A percentile compares a stretch with the other conserved stretches of the same genome.
Conservation (phyloP, 2,329 filamentous ascomycete genomes). For the Aspergillus fijiensis region DNA sequence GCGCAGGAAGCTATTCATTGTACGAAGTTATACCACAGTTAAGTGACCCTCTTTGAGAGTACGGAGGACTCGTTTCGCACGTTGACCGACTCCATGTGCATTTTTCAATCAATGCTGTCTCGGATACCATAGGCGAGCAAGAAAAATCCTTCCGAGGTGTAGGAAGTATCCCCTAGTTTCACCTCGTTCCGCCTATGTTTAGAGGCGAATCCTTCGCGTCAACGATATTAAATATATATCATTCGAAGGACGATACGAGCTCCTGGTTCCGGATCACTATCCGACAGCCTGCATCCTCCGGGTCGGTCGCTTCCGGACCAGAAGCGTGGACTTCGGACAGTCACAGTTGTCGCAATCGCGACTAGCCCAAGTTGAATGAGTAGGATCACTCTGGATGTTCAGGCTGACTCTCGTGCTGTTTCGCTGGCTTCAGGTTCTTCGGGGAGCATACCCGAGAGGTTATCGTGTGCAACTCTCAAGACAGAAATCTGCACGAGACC, state of each 20-base stretch:
- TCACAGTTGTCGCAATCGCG: neutral
- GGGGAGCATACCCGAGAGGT: neutral
- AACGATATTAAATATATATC: neutral
- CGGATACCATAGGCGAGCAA: neutral
- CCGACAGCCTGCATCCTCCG: neutral
- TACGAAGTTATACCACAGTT: too few species aligned
- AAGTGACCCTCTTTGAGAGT: too few species aligned
- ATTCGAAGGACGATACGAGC: neutral
- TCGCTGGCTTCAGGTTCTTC: neutral
- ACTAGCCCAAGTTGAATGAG: too few species aligned
- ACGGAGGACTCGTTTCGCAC: too few species aligned
- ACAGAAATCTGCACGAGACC: neutral
- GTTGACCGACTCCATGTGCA: too few species aligned
- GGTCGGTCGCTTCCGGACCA: neutral
- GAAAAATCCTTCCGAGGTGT: neutral
- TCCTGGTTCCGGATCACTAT: neutral
- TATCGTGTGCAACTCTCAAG: neutral
- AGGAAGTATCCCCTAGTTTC: neutral
- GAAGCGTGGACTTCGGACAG: neutral
- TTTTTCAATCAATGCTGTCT: too few species aligned
- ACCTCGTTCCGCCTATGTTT: neutral
- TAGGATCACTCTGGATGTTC: too few species aligned
- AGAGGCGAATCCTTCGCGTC: neutral
- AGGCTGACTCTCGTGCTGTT: neutral
- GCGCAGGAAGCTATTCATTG: too few species aligned